Percentiles rank a stretch among this genome's conserved stretches.
Conservation (phyloP, 2,329 filamentous ascomycete species). For the Fusarium dlaminii region DNA sequence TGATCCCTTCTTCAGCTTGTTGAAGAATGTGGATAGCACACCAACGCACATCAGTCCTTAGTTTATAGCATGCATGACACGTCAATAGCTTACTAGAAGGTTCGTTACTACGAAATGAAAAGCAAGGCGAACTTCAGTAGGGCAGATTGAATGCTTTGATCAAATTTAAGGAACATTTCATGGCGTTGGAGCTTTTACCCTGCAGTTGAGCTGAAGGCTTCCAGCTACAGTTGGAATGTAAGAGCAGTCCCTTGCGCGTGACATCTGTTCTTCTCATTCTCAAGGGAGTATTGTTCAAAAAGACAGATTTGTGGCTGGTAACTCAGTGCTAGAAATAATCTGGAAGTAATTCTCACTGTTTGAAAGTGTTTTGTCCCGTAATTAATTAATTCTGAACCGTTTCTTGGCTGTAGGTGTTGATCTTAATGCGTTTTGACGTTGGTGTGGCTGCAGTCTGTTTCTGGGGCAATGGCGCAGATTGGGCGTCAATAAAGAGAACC, state of each 20-base stretch:
- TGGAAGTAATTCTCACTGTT: background rate
- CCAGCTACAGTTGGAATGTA: background rate
- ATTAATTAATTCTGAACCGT: background rate
- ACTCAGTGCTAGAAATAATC: background rate
- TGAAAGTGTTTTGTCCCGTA: background rate
- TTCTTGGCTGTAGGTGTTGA: conserved; percentile 9
- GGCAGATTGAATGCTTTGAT: background rate
- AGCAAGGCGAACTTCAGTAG: background rate
- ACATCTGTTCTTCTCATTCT: background rate
- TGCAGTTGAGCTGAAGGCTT: background rate
- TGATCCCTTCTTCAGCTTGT: background rate
- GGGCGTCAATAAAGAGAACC: conserved; percentile 42
- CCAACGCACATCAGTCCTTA: background rate
- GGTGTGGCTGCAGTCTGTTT: conserved; percentile 37
- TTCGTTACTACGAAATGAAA: conserved; percentile 8
- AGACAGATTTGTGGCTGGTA: background rate
- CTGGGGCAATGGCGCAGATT: conserved; percentile 43
- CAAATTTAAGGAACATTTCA: background rate
- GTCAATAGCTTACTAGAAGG: conserved; percentile 7
- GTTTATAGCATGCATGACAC: conserved; percentile 14
- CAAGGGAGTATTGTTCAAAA: background rate
- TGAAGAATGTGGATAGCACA: background rate
- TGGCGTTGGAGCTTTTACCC: conserved; percentile 1
- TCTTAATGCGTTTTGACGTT: conserved; percentile 12
- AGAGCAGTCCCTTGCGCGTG: conserved; percentile 12